Evolutionary conservation across 2,329 filamentous ascomycete genomes (phyloP), one percentile per base, ranked within the genome.

Genomic region (Fusarium buxicola): DNA sequence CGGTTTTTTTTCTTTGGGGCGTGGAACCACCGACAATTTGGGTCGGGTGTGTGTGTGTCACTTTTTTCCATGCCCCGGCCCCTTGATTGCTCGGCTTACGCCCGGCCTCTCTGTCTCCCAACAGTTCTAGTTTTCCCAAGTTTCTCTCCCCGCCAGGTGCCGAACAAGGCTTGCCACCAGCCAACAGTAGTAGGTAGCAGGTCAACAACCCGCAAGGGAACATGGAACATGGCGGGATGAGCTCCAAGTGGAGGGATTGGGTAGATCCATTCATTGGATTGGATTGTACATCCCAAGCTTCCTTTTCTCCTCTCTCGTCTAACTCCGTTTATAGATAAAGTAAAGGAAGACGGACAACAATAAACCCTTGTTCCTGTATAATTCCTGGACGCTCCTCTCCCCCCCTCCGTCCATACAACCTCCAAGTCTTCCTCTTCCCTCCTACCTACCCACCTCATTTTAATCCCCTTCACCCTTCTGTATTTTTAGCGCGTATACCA

Each of bases 401-500:
- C 51, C 55, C 54, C 48, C 53, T 54, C 59, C 57, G 44, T 63
- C 44, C 61, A 58, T 38, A 38, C 27, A 49, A n/a, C n/a, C n/a
- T 49, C 35, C 53, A 55, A 46, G 35, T 52, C 56, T 65, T 65
- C 52, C 54, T 56, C 50, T 41, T 36, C 25, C 16, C 53, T 21
- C 49, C 47, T 38, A n/a, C 39, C 50, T 50, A 43, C 47, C 54
- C 59, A 55, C 53, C 34, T 56, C 59, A 60, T 68, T 57, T 63
- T 62, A 62, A 63, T 55, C 35, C 45, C 48, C 36, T 68, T 61
- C 57, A 36, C 49, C 68, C 64, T 65, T 67, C 66, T 68, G 63
- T 70, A 70, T 69, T 69, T 69, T 67, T 69, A 68, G 65, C 65
- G 67, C 67, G 56, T 68, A 65, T 65, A 68, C 56, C 65, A 66